These are phyloP conservation scores for Aspergillus glaucus DNA, from an alignment of 2,329 filamentous ascomycete species.

Conservation along the genomic window DNA sequence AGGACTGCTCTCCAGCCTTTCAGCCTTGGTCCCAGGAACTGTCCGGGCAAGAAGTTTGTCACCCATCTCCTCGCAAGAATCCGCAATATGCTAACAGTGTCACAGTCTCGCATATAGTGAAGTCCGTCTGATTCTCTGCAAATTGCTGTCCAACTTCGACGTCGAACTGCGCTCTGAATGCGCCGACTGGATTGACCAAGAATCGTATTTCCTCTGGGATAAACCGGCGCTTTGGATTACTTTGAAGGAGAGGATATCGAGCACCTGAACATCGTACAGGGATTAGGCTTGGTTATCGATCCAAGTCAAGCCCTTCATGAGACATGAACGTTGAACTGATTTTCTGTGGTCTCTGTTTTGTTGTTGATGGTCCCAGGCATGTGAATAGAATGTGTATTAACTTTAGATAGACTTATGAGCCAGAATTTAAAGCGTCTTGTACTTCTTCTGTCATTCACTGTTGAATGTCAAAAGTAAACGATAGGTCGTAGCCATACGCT, in stretches of 20 bases:
- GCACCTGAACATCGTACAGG: too few relatives aligned
- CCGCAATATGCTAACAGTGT: background rate
- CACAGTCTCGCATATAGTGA: conserved; percentile 17
- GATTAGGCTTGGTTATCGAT: too few relatives aligned
- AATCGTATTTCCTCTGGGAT: conserved; percentile 20
- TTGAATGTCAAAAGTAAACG: too few relatives aligned
- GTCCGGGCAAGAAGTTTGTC: conserved; percentile 14
- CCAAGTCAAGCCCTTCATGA: too few relatives aligned
- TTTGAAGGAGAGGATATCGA: background rate
- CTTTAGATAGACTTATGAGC: too few relatives aligned
- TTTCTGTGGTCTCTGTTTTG: too few relatives aligned
- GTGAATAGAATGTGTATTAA: too few relatives aligned
- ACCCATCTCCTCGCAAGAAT: background rate
- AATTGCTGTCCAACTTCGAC: conserved; percentile 22
- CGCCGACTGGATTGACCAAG: conserved; percentile 16
- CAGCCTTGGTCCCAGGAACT: conserved; percentile 11
- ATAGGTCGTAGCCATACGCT: too few relatives aligned
- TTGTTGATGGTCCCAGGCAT: too few relatives aligned
- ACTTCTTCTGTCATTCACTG: too few relatives aligned
- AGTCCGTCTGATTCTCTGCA: conserved; percentile 20
- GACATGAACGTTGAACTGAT: too few relatives aligned
- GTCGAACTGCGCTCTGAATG: conserved; percentile 10
- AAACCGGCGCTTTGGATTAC: conserved; percentile 14
- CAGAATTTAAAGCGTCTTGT: too few relatives aligned
- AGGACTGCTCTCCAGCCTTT: conserved; percentile 17